Percentiles rank a stretch among this genome's conserved stretches.
Conservation (phyloP, 441 rosid species). For the Raphanus hybrid region DNA sequence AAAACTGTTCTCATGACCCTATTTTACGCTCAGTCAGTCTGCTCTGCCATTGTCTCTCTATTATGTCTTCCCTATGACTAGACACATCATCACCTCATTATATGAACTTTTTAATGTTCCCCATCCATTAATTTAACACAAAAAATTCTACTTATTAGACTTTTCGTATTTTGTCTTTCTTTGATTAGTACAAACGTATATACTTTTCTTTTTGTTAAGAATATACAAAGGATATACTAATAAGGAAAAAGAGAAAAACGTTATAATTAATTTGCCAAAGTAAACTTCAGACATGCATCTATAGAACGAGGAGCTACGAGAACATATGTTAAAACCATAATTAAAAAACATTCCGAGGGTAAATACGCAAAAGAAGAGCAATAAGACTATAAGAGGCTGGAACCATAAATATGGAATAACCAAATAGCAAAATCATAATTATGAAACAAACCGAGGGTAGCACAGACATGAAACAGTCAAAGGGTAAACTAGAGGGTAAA, state of each 20-base stretch:
- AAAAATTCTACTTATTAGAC: not conserved
- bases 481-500: not conserved
- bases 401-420: not conserved
- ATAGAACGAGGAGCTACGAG: not conserved
- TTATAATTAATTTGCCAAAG: not conserved
- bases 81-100: conserved; percentile 50
- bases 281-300: not conserved
- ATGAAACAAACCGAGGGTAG: not conserved
- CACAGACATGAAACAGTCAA: not conserved
- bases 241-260: not conserved
- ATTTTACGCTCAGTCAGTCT: conserved; percentile 29
- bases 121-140: not conserved
- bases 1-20: conserved; percentile 33
- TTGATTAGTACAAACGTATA: not conserved
- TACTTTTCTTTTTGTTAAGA: not conserved
- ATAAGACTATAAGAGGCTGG: not conserved
- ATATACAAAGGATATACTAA: not conserved
- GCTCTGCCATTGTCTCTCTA: conserved; percentile 48
- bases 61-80: conserved; percentile 42
- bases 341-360: not conserved
- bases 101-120: conserved; percentile 10
- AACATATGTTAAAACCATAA: not conserved
- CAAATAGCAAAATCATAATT: not conserved
- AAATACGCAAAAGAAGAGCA: not conserved
- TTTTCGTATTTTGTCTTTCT: not conserved